Evolutionary conservation across 2,329 filamentous ascomycete genomes (phyloP).

Genomic region (Colletotrichum chlorophyti): DNA sequence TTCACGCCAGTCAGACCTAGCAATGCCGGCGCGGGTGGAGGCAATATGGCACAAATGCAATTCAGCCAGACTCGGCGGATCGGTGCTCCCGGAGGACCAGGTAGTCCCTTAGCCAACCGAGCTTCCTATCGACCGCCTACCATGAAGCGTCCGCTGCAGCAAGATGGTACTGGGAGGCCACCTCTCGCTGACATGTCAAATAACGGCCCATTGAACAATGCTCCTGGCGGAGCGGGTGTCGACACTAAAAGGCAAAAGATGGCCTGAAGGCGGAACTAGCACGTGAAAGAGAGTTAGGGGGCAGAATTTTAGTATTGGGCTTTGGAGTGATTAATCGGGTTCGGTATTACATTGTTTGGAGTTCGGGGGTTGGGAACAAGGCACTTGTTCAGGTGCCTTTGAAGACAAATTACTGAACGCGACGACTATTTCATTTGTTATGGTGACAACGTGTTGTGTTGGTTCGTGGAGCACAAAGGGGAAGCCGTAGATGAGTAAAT

Average conservation of each 20-base stretch:
- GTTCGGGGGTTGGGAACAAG: background rate
- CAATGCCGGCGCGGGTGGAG: background rate
- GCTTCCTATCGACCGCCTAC: conserved; percentile 65
- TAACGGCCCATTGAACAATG: conserved; percentile 43
- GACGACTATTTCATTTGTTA: too few relatives aligned
- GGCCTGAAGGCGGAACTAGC: conserved; percentile 32
- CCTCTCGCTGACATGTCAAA: conserved; percentile 59
- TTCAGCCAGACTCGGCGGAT: conserved; percentile 63
- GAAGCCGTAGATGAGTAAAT: too few relatives aligned
- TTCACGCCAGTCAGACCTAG: conserved; percentile 27
- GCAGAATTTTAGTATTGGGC: background rate
- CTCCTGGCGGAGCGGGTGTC: conserved; percentile 34
- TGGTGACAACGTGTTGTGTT: too few relatives aligned
- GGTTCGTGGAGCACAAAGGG: too few relatives aligned
- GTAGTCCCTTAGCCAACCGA: conserved; percentile 65
- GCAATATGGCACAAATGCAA: conserved; percentile 57
- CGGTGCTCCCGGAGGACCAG: conserved; percentile 59
- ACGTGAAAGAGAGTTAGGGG: background rate
- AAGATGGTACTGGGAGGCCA: conserved; percentile 41
- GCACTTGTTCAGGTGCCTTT: too few relatives aligned
- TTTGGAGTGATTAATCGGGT: too few relatives aligned
- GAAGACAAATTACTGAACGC: too few relatives aligned
- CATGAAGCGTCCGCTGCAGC: conserved; percentile 45
- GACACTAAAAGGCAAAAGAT: conserved; percentile 62
- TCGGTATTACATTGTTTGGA: background rate